Evolutionary conservation across 805 yeast genomes (phyloP), one percentile per base, ranked within the genome.

Genomic region (Blastobotrys mokoenaii): DNA sequence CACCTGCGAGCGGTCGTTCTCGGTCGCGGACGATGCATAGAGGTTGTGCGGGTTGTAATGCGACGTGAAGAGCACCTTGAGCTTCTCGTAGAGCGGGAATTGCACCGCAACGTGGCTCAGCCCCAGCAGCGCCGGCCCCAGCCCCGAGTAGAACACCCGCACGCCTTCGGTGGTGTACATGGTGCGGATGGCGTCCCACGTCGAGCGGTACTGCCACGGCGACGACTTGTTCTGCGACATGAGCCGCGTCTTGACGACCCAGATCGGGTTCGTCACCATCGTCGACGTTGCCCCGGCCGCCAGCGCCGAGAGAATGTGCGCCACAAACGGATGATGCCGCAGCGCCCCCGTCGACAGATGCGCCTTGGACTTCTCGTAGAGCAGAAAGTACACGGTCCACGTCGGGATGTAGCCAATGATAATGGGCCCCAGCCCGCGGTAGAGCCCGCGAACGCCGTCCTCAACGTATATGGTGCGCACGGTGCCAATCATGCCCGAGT

Each of bases 221-320:
- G 69, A 55, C 47, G 50, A 44, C 3, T 40, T 46, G 41, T 53
- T 55, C 56, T 63, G 71, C 1, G 89, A 70, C 97, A 93, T 93
- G 43, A 93, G 67, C 57, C 98, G 70, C 1, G 98, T 93, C 62
- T 93, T 93, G 27, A 93, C 89, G 38, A 93, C 97, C 98, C 98
- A 93, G 11, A 90, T 85, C 9, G 98, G 98, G 62, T 93, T 93
- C 0, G 96, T 90, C 7, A 80, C 63, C 9, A 86, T 70, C 0
- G 97, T 84, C 1, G 95, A 84, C 6, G 81, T 77, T 46, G 85
- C 78, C 25, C 98, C 98, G 1, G 97, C 96, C 3, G 86, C 75
- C 41, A 90, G 73, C 1, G 98, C 97, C 44, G 79, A 67, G 43
- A 69, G 68, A 58, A 66, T 70, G 67, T 47, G 75, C 34, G 45